Evolutionary conservation across 176 grass and related monocot genomes (phyloP).

Genomic region (Juncus effusus): DNA sequence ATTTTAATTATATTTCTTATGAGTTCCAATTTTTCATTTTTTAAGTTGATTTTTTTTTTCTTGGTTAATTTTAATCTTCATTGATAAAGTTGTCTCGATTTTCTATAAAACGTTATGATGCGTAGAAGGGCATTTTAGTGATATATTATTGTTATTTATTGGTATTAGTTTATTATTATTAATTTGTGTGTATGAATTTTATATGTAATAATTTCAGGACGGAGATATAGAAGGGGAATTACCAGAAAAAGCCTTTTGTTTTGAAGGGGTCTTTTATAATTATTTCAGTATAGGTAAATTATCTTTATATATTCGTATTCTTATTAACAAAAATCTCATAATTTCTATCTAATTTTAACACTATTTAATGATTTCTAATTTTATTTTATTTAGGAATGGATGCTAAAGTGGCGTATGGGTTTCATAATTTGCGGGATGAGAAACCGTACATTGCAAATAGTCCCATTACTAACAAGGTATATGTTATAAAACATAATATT

Average conservation of each 20-base stretch:
- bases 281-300: constrained; percentile 90
- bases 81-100: background rate
- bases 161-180: background rate
- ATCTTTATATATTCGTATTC: constrained; percentile 10
- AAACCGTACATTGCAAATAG: constrained; percentile 84
- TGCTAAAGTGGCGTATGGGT: constrained; percentile 95
- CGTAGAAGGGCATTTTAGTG: too few species aligned
- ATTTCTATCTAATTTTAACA: constrained; percentile 5
- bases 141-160: too few species aligned
- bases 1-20: background rate
- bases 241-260: constrained; percentile 68
- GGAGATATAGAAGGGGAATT: constrained; percentile 56
- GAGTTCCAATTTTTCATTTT: background rate
- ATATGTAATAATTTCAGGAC: constrained; percentile 45
- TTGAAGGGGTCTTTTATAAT: constrained; percentile 92
- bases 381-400: constrained; percentile 72
- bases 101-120: too few species aligned
- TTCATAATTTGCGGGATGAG: constrained; percentile 84
- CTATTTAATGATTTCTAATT: constrained; percentile 1
- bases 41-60: background rate
- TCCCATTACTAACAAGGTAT: constrained; percentile 97
- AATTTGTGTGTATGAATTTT: background rate
- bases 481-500: constrained; percentile 15
- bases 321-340: background rate
- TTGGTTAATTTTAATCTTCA: background rate